Base-by-base conservation (phyloP, 768 basidiomycete genomes). In the Auricularia heimuer region DNA sequence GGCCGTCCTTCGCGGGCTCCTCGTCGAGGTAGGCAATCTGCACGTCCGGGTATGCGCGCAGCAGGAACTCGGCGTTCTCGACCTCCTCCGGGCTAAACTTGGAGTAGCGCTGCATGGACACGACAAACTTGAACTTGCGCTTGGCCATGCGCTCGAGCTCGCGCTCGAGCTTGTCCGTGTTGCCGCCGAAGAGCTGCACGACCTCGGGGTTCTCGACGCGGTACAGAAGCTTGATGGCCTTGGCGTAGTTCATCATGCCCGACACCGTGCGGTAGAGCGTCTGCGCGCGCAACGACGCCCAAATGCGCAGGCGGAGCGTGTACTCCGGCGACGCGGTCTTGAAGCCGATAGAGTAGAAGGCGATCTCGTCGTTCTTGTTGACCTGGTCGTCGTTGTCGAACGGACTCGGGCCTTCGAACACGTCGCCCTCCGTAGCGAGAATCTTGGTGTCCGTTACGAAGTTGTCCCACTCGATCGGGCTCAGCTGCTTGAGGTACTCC, bases 231-330 rank as follows among this genome's bases (percentile, higher is more conserved):
- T 99, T 99, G 87, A 99, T 96, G 33, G 97, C 97, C 78, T 99
- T 99, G 71, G 94, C 90, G 78, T 99, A 99, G 79, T 99, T 98
- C 97, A 99, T 98, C 93, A 99, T 98, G 67, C 97, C 97, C 3
- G 97, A 98, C 21, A 98, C 94, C 11, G 97, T 99, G 68, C 97
- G 89, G 76, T 99, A 99, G 37, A 99, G 85, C 0, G 97, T 99
- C 77, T 99, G 97, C 4, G 95, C 95, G 63, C 97, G 92, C 34
- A 99, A 83, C 2, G 95, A 98, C 2, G 97, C 96, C 97, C 97
- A 98, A 69, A 99, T 99, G 76, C 97, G 92, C 0, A 96, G 98
- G 68, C 97, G 93, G 58, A 99, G 86, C 37, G 97, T 99, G 75
- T 97, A 98, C 74, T 99, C 97, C 1, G 97, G 97, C 3, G 95